Base-by-base conservation (phyloP, 2,329 filamentous ascomycete species). In the Beauveria australis region DNA sequence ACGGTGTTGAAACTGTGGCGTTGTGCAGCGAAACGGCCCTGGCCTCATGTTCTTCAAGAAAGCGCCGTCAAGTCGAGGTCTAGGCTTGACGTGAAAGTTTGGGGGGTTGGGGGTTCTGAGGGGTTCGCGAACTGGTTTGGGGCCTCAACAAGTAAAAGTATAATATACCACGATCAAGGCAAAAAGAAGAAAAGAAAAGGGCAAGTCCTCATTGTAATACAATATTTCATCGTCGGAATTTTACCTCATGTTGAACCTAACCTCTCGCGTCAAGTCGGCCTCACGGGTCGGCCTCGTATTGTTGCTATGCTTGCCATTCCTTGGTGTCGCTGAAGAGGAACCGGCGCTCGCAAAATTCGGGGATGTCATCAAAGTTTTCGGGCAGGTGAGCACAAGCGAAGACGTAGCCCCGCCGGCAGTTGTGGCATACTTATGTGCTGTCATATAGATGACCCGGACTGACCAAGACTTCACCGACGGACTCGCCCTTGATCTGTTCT, bases 401-500 rank as follows among this genome's bases (percentile, higher is more conserved):
- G 47, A 8, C 1, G 28, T 2, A 12, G 18, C 24, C 24, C 24
- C 24, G 24, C 4, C 16, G 26, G 18, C n/a, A 52, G 8, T 19
- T 6, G 2, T 37, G 3, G n/a, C 30, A 10, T 37, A 16, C 49
- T 52, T 9, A 37, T 2, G 22, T 12, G 14, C 2, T 16, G 19
- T 22, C 49, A 3, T 14, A 40, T 30, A 63, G 62, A 61, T 61
- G 59, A 26, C n/a, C 22, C 65, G 62, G 14, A 61, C 68, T n/a
- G 68, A 72, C 49, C 70, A 70, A 62, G 68, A 72, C 55, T 72
- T 72, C 59, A 59, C 64, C 43, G 71, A 72, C 33, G 71, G 71
- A 9, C 63, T 73, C 2, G 67, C 64, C 8, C 67, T 72, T n/a
- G 71, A 73, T 55, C 62, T 73, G 10, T 68, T 72, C 54, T 72